These are phyloP conservation scores for Fusarium agapanthi DNA, from an alignment of 2,329 filamentous ascomycete genomes.

Conservation along the genomic window DNA sequence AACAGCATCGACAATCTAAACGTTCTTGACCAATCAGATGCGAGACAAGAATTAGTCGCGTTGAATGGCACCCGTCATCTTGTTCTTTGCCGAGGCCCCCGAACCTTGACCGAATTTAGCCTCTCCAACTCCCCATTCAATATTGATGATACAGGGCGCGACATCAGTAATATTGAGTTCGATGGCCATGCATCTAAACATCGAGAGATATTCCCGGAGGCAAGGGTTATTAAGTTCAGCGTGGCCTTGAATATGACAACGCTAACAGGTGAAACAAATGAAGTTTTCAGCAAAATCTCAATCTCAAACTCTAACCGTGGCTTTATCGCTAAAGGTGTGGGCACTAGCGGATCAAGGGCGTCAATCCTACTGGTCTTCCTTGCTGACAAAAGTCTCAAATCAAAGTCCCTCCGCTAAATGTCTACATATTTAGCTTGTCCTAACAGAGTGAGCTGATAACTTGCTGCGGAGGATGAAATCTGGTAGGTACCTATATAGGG, in stretches of 20 bases:
- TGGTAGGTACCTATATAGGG: neutral
- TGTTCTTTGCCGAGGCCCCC: constrained; percentile 35
- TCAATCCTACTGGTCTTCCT: constrained; percentile 5
- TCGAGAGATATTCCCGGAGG: neutral
- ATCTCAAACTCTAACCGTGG: constrained; percentile 25
- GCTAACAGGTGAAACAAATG: constrained; percentile 24
- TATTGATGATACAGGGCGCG: neutral
- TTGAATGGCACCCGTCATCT: constrained; percentile 15
- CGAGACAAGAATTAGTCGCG: neutral
- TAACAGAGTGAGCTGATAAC: neutral
- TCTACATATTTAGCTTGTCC: neutral
- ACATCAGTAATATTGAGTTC: constrained; percentile 1
- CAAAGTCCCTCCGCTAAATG: neutral
- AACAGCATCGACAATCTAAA: constrained; percentile 31
- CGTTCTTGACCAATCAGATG: constrained; percentile 30
- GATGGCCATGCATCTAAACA: neutral
- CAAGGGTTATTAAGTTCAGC: neutral
- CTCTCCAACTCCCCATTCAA: constrained; percentile 26
- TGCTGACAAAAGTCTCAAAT: constrained; percentile 5
- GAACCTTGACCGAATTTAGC: constrained; percentile 32
- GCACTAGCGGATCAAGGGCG: constrained; percentile 18
- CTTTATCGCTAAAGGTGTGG: constrained; percentile 22
- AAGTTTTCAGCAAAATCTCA: constrained; percentile 17
- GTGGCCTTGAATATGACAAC: neutral
- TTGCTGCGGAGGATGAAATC: neutral